Evolutionary conservation across 495 filamentous ascomycete genomes (phyloP).

Genomic region (Penicillium canariense): DNA sequence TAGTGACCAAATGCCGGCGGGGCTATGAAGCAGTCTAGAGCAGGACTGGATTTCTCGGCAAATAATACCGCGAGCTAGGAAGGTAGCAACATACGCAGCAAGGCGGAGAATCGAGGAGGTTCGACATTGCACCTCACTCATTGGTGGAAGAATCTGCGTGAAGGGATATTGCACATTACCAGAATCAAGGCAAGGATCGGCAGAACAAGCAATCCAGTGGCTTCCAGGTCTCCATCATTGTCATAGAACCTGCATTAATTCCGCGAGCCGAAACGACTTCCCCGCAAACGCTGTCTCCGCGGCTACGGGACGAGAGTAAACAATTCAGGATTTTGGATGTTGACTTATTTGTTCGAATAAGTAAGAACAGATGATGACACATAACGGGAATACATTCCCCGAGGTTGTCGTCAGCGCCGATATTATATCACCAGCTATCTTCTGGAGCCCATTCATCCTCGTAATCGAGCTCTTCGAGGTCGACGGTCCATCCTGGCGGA

Average conservation of each 20-base stretch:
- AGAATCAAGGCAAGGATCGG: conserved; percentile 13
- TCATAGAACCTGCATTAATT: neutral
- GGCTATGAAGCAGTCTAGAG: neutral
- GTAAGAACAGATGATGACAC: too few relatives aligned
- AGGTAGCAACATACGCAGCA: neutral
- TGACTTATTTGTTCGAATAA: too few relatives aligned
- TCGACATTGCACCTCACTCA: neutral
- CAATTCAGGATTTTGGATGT: too few relatives aligned
- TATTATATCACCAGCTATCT: too few relatives aligned
- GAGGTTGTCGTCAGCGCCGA: too few relatives aligned
- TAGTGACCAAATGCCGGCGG: neutral
- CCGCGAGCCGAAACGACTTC: too few relatives aligned
- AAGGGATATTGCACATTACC: neutral
- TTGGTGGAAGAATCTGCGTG: conserved; percentile 23
- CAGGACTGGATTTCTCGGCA: conserved; percentile 3
- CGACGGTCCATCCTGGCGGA: too few relatives aligned
- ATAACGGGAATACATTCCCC: too few relatives aligned
- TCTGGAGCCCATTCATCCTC: too few relatives aligned
- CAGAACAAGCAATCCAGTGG: conserved; percentile 17
- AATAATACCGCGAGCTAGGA: conserved; percentile 6
- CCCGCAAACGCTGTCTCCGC: too few relatives aligned
- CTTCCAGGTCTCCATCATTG: conserved; percentile 17
- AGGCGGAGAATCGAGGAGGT: neutral
- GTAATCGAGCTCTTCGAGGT: too few relatives aligned
- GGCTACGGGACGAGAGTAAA: too few relatives aligned